Percentiles rank a stretch among this genome's conserved stretches.
Evolutionary conservation across 2,329 filamentous ascomycete genomes (phyloP).

Genomic region (Hypoxylon sp.): DNA sequence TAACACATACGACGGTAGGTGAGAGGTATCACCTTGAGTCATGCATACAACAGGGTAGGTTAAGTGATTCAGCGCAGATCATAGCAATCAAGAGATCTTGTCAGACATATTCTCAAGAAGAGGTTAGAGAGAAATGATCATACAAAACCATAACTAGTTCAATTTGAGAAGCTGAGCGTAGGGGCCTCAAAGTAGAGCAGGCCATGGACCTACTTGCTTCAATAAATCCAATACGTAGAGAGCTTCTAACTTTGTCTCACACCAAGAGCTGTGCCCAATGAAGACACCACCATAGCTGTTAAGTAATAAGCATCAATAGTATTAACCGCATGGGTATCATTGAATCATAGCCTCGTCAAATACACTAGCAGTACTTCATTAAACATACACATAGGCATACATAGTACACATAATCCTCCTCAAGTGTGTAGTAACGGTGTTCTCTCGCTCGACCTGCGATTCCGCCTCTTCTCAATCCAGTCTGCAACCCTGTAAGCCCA

Average conservation of each 20-base stretch:
- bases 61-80: not conserved
- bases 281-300: not conserved
- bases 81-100: not conserved
- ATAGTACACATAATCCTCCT: slow-evolving; percentile 14
- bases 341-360: slow-evolving; percentile 11
- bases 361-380: not conserved
- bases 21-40: not conserved
- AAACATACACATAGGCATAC: not conserved
- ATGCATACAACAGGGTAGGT: not conserved
- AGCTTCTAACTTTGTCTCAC: not conserved
- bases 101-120: not conserved
- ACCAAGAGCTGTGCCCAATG: not conserved
- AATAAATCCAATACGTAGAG: not conserved
- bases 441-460: slow-evolving; percentile 50
- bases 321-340: slow-evolving; percentile 9
- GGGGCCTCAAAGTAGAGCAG: not conserved
- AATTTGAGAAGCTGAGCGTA: not conserved
- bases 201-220: not conserved
- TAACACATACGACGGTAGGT: not conserved
- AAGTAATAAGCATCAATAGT: not conserved
- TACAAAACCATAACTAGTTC: not conserved
- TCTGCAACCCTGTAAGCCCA: slow-evolving; percentile 71
- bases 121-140: not conserved
- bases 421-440: slow-evolving; percentile 51
- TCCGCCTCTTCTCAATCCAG: slow-evolving; percentile 54